Base-by-base conservation (phyloP, 2,329 filamentous ascomycete genomes). In the Ceratocystis papillata region DNA sequence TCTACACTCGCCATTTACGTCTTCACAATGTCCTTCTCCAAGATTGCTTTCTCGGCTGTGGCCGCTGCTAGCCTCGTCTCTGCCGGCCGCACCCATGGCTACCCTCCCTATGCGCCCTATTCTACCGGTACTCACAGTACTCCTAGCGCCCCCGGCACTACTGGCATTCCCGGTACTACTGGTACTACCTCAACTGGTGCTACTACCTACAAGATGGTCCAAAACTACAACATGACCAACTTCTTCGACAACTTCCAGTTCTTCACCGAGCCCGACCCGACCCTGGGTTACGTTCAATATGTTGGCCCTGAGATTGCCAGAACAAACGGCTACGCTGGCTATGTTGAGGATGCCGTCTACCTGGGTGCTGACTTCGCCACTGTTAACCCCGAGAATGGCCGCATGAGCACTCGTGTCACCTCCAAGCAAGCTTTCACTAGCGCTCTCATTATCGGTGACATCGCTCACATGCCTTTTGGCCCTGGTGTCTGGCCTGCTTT, bases 401-500 rank as follows among this genome's bases (percentile, higher is more conserved):
- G 90, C 55, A 77, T 79, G 61, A 91, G 87, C 28, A 84, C 90
- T 41, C 86, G 90, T 20, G 76, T 95, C 17, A 78, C 81, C 45
- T 88, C 87, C 71, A 85, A 82, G 69, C 82, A 84, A 69, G 75
- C 80, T 20, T 93, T 87, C 76, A 85, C 80, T 53, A 80, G 83
- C 69, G 88, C 87, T 12, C 81, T 93, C 65, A 83, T 92, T 73
- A 79, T 92, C 57, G 79, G 87, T 65, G 89, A 93, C 72, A 82
- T 91, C 67, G 79, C 78, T 8, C 88, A 92, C 74, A 90, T 91
- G 84, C 89, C 89, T n/a, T 80, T 80, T 22, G 83, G 83, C 55
- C 77, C 79, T 68, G 89, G 88, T 45, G 81, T 84, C 15, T 93
- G 89, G 89, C 88, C 88, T 1, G 88, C 88, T 12, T 87, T 87